phyloP scores from a whole-genome alignment of 495 filamentous ascomycete species.

The Neurospora sp. region DNA sequence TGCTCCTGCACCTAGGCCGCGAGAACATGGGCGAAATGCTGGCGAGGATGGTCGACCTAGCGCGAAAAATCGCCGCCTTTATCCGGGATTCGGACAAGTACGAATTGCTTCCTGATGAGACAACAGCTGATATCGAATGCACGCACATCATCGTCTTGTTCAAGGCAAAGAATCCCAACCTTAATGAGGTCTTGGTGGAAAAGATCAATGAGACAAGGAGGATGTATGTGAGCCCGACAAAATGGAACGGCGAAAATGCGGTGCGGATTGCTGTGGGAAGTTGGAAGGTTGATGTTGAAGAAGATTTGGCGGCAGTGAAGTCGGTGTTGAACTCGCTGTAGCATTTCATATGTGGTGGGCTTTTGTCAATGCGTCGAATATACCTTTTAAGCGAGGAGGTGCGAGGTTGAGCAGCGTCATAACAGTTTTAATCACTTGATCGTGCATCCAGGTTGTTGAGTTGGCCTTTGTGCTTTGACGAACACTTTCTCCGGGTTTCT shows the following conservation, averaged over 20 bases:
- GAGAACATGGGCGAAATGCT: constrained; percentile 63
- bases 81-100: constrained; percentile 48
- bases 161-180: constrained; percentile 52
- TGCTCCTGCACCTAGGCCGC: constrained; percentile 63
- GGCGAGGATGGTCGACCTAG: constrained; percentile 57
- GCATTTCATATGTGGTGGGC: background rate
- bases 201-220: constrained; percentile 64
- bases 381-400: background rate
- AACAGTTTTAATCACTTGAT: background rate
- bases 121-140: constrained; percentile 12
- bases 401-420: background rate
- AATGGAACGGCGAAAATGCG: constrained; percentile 62
- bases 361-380: background rate
- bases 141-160: constrained; percentile 77
- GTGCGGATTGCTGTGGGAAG: constrained; percentile 74
- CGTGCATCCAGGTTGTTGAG: background rate
- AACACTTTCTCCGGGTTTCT: background rate
- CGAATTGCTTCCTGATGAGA: constrained; percentile 50
- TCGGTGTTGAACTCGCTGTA: constrained; percentile 28
- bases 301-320: constrained; percentile 43
- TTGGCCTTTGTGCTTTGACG: background rate
- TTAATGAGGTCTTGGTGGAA: constrained; percentile 56
- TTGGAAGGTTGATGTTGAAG: constrained; percentile 57
- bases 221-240: constrained; percentile 77
- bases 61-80: constrained; percentile 54